A percentile compares a stretch with the other conserved stretches of the same genome.
Evolutionary conservation across 116 monocot species (phyloP).

Genomic region (Papilionanthe hybrid): DNA sequence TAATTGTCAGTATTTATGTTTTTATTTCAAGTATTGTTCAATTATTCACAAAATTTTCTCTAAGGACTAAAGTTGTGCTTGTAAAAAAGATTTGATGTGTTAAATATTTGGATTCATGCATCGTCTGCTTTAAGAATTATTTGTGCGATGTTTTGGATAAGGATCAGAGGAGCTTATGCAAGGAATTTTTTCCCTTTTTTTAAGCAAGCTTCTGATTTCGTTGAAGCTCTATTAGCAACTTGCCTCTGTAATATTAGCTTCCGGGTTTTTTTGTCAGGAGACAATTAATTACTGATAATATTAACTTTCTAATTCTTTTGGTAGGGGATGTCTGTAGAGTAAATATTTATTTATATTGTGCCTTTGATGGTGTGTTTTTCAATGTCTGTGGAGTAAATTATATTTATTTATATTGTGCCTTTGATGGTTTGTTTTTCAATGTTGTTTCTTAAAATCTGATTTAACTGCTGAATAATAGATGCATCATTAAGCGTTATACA

Average conservation of each 20-base stretch:
- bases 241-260: too few relatives aligned
- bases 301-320: background rate
- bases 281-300: background rate
- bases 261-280: background rate
- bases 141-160: background rate
- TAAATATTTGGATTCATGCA: background rate
- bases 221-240: background rate
- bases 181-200: background rate
- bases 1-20: background rate
- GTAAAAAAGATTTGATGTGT: background rate
- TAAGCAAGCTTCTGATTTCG: background rate
- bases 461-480: constrained; percentile 1
- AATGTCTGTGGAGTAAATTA: background rate
- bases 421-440: background rate
- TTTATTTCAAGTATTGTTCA: background rate
- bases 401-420: background rate
- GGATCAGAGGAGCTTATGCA: background rate
- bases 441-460: background rate
- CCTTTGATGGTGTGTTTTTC: background rate
- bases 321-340: background rate
- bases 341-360: background rate
- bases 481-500: background rate
- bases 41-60: background rate
- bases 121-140: background rate
- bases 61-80: background rate